Conservation (phyloP, 2,329 filamentous ascomycete genomes). For the Monosporascus sp. region DNA sequence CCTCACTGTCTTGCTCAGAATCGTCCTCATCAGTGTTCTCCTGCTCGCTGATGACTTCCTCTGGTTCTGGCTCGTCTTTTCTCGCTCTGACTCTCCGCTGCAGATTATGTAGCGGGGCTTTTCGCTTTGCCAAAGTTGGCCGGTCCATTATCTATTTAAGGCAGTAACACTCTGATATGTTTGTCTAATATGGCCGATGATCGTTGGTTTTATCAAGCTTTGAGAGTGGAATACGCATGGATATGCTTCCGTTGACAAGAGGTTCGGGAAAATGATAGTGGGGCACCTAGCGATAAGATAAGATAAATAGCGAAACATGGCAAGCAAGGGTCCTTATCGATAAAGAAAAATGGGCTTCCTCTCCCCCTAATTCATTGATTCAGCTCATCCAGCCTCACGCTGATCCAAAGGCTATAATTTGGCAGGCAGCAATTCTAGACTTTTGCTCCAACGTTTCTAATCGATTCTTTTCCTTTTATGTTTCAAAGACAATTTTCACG, state of each 20-base stretch:
- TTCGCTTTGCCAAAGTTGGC: conserved; percentile 32
- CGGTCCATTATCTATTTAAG: conserved; percentile 14
- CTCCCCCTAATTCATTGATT: neutral
- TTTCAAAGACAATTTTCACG: neutral
- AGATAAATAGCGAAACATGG: neutral
- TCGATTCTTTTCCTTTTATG: neutral
- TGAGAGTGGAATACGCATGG: too few species aligned
- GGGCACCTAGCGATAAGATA: neutral
- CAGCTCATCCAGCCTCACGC: too few species aligned
- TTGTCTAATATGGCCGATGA: neutral
- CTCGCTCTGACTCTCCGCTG: conserved; percentile 40
- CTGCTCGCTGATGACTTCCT: conserved; percentile 29
- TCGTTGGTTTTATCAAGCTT: neutral
- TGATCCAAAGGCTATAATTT: too few species aligned
- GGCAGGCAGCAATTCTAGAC: too few species aligned
- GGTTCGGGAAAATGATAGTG: neutral
- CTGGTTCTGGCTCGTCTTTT: conserved; percentile 37
- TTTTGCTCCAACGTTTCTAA: neutral
- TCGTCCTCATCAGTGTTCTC: conserved; percentile 24
- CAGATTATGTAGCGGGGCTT: conserved; percentile 30
- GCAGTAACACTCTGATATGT: neutral
- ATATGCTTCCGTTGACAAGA: too few species aligned
- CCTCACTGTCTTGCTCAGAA: conserved; percentile 20
- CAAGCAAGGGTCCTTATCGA: neutral
- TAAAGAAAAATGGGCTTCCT: neutral